Percentiles rank a stretch among this genome's conserved stretches.
phyloP scores from a whole-genome alignment of 2,329 filamentous ascomycete genomes.

The Neopestalotiopsis clavispora region DNA sequence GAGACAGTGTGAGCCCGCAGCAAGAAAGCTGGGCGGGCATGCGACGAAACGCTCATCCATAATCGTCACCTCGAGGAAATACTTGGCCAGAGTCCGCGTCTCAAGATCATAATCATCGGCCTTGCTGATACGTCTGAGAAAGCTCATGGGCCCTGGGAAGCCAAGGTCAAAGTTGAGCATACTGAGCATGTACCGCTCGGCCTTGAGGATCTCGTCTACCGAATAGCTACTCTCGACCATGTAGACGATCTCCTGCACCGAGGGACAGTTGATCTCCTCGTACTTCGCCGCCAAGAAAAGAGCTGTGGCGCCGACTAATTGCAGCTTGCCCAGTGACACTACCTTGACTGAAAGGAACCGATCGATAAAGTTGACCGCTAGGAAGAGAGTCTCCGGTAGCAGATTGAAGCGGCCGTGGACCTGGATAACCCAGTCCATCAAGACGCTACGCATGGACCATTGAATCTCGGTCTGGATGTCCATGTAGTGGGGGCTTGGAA shows the following conservation, averaged over 20 bases:
- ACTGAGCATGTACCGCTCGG: constrained; percentile 96
- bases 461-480: constrained; percentile 95
- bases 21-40: constrained; percentile 85
- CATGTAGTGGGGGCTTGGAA: constrained; percentile 95
- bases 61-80: constrained; percentile 94
- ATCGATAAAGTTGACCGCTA: constrained; percentile 96
- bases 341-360: constrained; percentile 94
- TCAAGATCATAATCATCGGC: constrained; percentile 97
- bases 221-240: constrained; percentile 96
- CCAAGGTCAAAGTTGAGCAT: constrained; percentile 96
- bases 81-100: constrained; percentile 93
- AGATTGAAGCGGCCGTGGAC: constrained; percentile 91
- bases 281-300: constrained; percentile 97
- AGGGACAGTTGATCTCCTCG: constrained; percentile 98
- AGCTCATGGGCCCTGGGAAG: constrained; percentile 99
- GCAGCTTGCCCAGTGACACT: constrained; percentile 91
- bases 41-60: constrained; percentile 98
- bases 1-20: constrained; percentile 91
- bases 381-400: constrained; percentile 91
- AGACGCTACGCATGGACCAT: constrained; percentile 96
- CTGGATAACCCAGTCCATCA: constrained; percentile 98
- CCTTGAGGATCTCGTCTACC: constrained; percentile 91
- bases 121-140: constrained; percentile 95
- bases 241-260: constrained; percentile 92
- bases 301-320: constrained; percentile 94